phyloP scores from a whole-genome alignment of 2,329 filamentous ascomycete species.

The Periconia macrospinosa region DNA sequence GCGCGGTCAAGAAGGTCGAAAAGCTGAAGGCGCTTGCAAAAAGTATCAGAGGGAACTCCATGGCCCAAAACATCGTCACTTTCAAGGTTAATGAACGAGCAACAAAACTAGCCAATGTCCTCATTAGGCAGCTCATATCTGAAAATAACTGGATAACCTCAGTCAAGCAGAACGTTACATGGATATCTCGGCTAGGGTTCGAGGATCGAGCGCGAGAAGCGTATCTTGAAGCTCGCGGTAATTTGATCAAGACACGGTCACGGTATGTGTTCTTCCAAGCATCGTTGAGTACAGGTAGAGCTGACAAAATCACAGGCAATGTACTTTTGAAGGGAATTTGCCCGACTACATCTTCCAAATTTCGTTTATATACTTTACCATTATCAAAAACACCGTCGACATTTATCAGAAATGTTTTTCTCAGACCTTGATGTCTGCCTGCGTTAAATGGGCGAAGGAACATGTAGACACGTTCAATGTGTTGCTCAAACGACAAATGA shows the following conservation, averaged over 20 bases:
- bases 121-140: constrained; percentile 76
- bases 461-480: constrained; percentile 89
- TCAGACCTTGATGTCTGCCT: constrained; percentile 84
- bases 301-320: constrained; percentile 65
- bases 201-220: constrained; percentile 87
- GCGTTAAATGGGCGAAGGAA: constrained; percentile 98
- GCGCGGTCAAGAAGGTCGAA: constrained; percentile 81
- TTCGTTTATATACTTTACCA: constrained; percentile 91
- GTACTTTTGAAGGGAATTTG: constrained; percentile 91
- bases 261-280: constrained; percentile 57
- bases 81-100: constrained; percentile 89
- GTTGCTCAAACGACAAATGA: constrained; percentile 80
- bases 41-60: constrained; percentile 78
- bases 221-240: constrained; percentile 78
- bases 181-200: constrained; percentile 84
- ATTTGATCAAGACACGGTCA: constrained; percentile 77
- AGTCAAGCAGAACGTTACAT: constrained; percentile 78
- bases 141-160: constrained; percentile 75
- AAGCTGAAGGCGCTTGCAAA: constrained; percentile 78
- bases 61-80: constrained; percentile 89
- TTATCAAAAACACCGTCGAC: constrained; percentile 89
- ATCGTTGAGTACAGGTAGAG: not conserved
- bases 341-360: constrained; percentile 93
- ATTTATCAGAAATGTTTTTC: constrained; percentile 83
- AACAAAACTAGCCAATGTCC: constrained; percentile 71